Evolutionary conservation across 1,139 yeast species (phyloP).

Genomic region (Kodamaea sp.): DNA sequence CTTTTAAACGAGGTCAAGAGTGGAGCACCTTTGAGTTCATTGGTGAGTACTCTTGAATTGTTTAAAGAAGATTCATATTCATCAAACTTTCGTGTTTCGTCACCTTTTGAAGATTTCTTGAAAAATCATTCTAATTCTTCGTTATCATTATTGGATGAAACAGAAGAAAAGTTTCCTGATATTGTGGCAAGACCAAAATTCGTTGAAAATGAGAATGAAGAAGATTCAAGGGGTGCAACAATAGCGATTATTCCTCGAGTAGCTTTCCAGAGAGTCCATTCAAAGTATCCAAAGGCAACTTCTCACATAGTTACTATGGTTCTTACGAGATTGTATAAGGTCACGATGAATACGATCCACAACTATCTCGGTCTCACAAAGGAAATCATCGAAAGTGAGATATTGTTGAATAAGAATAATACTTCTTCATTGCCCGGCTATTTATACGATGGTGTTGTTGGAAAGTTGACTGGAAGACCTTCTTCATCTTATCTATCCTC

Average conservation of each 20-base stretch:
- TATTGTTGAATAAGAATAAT: constrained; percentile 52
- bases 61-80: constrained; percentile 21
- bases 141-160: background rate
- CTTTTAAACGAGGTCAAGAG: constrained; percentile 79
- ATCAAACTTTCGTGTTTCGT: background rate
- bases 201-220: constrained; percentile 8
- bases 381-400: constrained; percentile 78
- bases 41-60: constrained; percentile 74
- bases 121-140: constrained; percentile 7
- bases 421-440: constrained; percentile 51
- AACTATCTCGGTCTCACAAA: constrained; percentile 79
- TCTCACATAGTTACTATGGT: constrained; percentile 95
- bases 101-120: constrained; percentile 14
- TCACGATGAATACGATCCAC: constrained; percentile 87
- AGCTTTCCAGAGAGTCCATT: constrained; percentile 71
- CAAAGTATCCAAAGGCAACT: constrained; percentile 81
- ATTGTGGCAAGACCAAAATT: constrained; percentile 59
- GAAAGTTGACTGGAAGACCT: constrained; percentile 28
- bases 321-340: constrained; percentile 78
- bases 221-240: constrained; percentile 51
- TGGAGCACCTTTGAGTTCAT: constrained; percentile 81
- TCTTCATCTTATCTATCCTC: constrained; percentile 2
- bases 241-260: constrained; percentile 87
- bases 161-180: constrained; percentile 28
- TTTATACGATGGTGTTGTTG: constrained; percentile 55